Evolutionary conservation across 2,329 filamentous ascomycete species (phyloP), one percentile per base, ranked within the genome.

Genomic region (Fusarium stilboides): DNA sequence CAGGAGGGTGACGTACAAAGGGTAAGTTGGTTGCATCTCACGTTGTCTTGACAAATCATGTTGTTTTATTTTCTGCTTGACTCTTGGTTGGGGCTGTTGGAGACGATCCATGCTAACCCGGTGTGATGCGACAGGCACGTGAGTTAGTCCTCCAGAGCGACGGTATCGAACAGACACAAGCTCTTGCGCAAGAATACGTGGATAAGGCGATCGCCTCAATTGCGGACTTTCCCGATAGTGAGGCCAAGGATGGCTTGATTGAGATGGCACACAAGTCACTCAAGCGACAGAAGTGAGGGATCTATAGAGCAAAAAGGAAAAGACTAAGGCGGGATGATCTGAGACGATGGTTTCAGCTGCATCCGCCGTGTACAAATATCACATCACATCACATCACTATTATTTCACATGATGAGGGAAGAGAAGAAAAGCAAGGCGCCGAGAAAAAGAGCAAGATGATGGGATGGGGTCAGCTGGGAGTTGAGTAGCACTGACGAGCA

Each of bases 241-340:
- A 98, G 70, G 96, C 96, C 61, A 98, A 97, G 83, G 88, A 92
- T 31, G 95, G 95, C 0, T 84, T 99, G 40, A 84, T 97, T 45
- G 94, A 98, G 76, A 98, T 98, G 93, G 97, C 94, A 72, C 88
- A 91, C 74, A 98, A 97, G 84, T 94, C 94, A 17, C 89, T 97
- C 84, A 91, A 94, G 81, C 88, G 95, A 76, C 87, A 94, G 79
- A 98, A 97, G 81, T 98, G 85, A 75, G 59, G n/a, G n/a, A 26
- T 20, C 19, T 22, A 31, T 39, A 15, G 37, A 20, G 24, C 4
- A 13, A 14, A 19, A 6, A 17, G 39, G 10, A 42, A 47, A 19
- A 37, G 58, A 22, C 39, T 53, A 37, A 53, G 65, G 68, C 50
- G 36, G n/a, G 40, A 63, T 47, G 60, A 56, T 40, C n/a, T 57